phyloP scores from a whole-genome alignment of 495 filamentous ascomycete species.

The Neurospora tetraspora region DNA sequence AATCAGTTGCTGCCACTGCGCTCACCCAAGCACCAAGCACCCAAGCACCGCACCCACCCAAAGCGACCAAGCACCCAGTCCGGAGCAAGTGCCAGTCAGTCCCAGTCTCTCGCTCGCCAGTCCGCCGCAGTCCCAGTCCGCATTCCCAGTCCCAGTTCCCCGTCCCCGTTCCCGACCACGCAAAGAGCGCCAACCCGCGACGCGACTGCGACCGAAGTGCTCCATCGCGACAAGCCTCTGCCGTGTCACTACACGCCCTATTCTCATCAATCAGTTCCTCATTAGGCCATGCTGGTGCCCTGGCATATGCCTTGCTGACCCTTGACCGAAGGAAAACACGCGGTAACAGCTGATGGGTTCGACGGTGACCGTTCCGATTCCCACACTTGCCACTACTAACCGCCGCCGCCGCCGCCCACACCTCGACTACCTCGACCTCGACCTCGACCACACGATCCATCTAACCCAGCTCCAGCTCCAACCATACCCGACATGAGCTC shows the following conservation, averaged over 20 bases:
- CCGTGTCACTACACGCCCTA: constrained; percentile 31
- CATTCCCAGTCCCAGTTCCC: neutral
- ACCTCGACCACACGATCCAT: neutral
- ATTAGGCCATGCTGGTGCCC: constrained; percentile 17
- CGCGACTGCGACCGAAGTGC: constrained; percentile 30
- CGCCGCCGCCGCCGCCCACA: neutral
- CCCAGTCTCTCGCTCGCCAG: neutral
- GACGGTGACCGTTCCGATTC: constrained; percentile 14
- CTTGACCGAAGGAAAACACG: neutral
- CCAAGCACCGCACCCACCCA: neutral
- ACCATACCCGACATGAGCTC: constrained; percentile 52
- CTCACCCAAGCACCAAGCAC: neutral
- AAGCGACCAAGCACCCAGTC: neutral
- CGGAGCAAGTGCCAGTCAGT: neutral
- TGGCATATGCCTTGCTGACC: neutral
- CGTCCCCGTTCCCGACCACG: constrained; percentile 9
- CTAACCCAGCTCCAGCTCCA: neutral
- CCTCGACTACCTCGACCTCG: neutral
- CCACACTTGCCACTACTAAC: neutral
- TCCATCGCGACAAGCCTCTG: constrained; percentile 40
- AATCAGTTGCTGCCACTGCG: constrained; percentile 8
- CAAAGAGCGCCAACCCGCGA: constrained; percentile 27
- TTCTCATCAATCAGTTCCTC: constrained; percentile 22
- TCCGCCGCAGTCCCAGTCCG: neutral
- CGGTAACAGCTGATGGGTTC: constrained; percentile 38